Conservation (phyloP, 176 grass and related monocot species). For the Saccharum officinarum region DNA sequence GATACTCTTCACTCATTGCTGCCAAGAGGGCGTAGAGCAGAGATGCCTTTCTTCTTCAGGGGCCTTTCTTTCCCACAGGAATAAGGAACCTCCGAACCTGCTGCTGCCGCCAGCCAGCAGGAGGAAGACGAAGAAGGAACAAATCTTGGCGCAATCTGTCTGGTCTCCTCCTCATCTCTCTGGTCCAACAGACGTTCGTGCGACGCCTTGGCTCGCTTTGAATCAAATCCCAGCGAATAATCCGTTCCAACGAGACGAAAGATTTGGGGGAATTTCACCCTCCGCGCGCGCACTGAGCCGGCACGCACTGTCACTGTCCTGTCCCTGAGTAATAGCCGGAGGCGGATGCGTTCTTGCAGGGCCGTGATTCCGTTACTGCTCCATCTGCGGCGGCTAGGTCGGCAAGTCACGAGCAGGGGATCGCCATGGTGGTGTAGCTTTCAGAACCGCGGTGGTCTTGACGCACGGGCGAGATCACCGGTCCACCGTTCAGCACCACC, state of each 20-base stretch:
- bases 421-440: not conserved
- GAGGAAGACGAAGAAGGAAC: conserved; percentile 35
- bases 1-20: conserved; percentile 19
- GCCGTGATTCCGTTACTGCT: not conserved
- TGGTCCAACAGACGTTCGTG: conserved; percentile 14
- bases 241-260: not conserved
- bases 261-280: conserved; percentile 34
- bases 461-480: too few relatives aligned
- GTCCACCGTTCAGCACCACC: too few relatives aligned
- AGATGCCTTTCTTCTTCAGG: conserved; percentile 51
- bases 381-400: not conserved
- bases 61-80: not conserved
- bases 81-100: conserved; percentile 29
- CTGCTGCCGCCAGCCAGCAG: not conserved
- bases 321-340: conserved; percentile 10
- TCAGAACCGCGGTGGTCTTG: not conserved
- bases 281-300: not conserved
- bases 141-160: conserved; percentile 1
- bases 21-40: not conserved
- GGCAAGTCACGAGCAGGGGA: not conserved
- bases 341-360: not conserved
- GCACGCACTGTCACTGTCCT: conserved; percentile 27
- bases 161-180: not conserved
- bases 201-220: not conserved
- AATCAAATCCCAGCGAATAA: conserved; percentile 47